Evolutionary conservation across 1,139 yeast genomes (phyloP).

Genomic region (Eremothecium coryli): DNA sequence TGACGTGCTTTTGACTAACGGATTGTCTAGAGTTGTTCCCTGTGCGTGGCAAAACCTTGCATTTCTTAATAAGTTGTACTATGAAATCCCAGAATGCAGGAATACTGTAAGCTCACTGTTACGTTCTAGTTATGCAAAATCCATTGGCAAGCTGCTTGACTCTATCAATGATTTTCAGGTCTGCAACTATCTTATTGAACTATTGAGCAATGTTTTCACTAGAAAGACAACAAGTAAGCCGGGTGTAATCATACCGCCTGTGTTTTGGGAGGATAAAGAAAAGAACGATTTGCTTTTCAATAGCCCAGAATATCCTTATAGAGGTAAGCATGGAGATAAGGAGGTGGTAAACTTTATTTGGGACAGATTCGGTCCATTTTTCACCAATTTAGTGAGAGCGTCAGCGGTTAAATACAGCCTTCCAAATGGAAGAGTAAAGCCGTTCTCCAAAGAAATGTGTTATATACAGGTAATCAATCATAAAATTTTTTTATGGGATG

Average conservation of each 20-base stretch:
- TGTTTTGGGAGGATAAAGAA: constrained; percentile 14
- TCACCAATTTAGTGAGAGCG: constrained; percentile 6
- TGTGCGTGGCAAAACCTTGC: constrained; percentile 19
- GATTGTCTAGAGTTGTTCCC: constrained; percentile 9
- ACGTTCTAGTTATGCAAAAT: constrained; percentile 9
- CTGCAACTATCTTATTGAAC: constrained; percentile 15
- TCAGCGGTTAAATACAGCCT: constrained; percentile 3
- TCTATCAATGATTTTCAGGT: constrained; percentile 16
- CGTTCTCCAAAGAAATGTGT: constrained; percentile 5
- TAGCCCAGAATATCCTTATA: constrained; percentile 14
- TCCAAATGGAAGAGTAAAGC: constrained; percentile 1
- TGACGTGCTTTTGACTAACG: constrained; percentile 11
- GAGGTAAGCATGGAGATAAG: constrained; percentile 11
- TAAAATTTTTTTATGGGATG: constrained; percentile 18
- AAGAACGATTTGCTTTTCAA: constrained; percentile 14
- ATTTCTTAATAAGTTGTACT: constrained; percentile 11
- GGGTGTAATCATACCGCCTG: constrained; percentile 13
- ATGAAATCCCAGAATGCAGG: constrained; percentile 11
- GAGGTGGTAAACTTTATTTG: constrained; percentile 12
- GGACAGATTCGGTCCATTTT: constrained; percentile 9
- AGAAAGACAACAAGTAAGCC: constrained; percentile 11
- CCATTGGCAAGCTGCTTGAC: constrained; percentile 16
- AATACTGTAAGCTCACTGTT: constrained; percentile 11
- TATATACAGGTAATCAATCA: constrained; percentile 14
- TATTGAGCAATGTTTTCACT: constrained; percentile 17